Base-by-base conservation (phyloP, 2,329 filamentous ascomycete genomes). In the Colletotrichum neosansevieriae region DNA sequence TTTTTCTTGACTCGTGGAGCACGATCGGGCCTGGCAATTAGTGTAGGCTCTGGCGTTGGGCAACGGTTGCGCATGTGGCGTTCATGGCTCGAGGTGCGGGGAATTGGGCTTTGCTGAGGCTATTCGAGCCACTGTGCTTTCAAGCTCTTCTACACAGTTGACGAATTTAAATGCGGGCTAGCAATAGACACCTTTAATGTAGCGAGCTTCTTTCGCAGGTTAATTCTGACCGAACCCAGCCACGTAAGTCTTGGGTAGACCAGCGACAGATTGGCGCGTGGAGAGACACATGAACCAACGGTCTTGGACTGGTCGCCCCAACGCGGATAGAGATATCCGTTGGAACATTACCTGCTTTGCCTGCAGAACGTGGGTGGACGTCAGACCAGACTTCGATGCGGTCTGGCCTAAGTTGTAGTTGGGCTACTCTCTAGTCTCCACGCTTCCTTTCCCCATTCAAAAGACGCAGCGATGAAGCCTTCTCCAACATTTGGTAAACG, bases 61-160 rank as follows among this genome's bases (percentile, higher is more conserved):
- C 53, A 49, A 49, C 53, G 17, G 40, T 56, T 50, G 47, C 49
- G 65, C 45, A 47, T 59, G 49, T 50, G 65, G 65, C 61, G 65
- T 54, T 65, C 1, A 29, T 54, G 29, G 21, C 21, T 42, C 19
- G 11, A 34, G 42, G 36, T 13, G 24, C n/a, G 44, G 38, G 40
- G 17, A 56, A 19, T 17, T 34, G 6, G 44, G 9, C 24, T 34
- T 15, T 24, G 19, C 29, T 3, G 19, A 32, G n/a, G 10, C 13
- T 11, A 32, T 15, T 11, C 12, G 21, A 21, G 5, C 47, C 17
- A 29, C 4, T 17, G 3, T 15, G 1, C 36, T 29, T 0, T 17
- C 9, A 10, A 32, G 17, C 1, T 3, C 36, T 38, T 38, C 11
- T 36, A 34, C 29, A 53, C 11, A 45, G 9, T 51, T 2, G 21